phyloP scores from a whole-genome alignment of 345 rosid genomes.

The Brassica cretica region DNA sequence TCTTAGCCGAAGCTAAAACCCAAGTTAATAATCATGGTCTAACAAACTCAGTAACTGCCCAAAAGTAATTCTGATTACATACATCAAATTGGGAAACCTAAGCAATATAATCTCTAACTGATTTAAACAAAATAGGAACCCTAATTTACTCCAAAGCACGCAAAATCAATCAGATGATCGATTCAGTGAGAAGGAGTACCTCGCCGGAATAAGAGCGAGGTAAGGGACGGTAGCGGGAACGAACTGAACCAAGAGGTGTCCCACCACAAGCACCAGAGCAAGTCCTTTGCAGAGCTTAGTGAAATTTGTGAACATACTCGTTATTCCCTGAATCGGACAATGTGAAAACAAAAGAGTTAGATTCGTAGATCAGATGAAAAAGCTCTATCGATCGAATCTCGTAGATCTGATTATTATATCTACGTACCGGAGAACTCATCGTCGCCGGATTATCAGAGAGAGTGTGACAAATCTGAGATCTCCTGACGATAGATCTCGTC shows the following conservation, averaged over 20 bases:
- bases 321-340: slow-evolving; percentile 45
- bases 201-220: slow-evolving; percentile 93
- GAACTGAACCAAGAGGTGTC: slow-evolving; percentile 79
- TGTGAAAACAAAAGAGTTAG: not conserved
- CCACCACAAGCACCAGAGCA: slow-evolving; percentile 71
- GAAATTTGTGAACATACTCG: slow-evolving; percentile 65
- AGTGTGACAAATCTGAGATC: slow-evolving; percentile 35
- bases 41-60: not conserved
- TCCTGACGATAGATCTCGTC: slow-evolving; percentile 31
- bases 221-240: slow-evolving; percentile 66
- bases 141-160: not conserved
- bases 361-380: slow-evolving; percentile 9
- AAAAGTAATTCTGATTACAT: slow-evolving; percentile 3
- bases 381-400: not conserved
- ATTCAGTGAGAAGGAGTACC: slow-evolving; percentile 43
- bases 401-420: slow-evolving; percentile 22
- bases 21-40: no score
- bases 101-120: not conserved
- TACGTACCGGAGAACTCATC: slow-evolving; percentile 55
- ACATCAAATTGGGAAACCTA: slow-evolving; percentile 5
- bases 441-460: slow-evolving; percentile 22
- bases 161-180: not conserved
- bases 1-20: no score
- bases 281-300: slow-evolving; percentile 91
- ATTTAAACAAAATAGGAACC: not conserved